Evolutionary conservation across 1,284 basidiomycete genomes (phyloP), one percentile per base, ranked within the genome.

Genomic region (Pyrrhoderma noxium): DNA sequence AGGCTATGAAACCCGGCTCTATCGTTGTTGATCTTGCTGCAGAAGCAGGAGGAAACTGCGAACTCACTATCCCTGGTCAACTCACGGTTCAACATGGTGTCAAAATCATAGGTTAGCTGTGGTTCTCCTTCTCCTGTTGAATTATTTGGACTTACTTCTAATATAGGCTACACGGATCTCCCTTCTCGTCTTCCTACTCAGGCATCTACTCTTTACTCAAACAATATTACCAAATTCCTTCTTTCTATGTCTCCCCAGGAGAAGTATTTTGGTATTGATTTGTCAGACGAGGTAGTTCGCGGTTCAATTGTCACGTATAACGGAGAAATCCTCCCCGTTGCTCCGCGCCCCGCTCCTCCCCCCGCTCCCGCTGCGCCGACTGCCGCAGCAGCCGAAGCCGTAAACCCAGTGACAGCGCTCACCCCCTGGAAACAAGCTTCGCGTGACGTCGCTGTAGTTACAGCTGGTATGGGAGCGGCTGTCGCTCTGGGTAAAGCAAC

Each of bases 161-260:
- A 16, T 14, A 40, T 18, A 89, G 86, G 87, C 41, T 85, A 84
- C 63, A 83, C 85, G 46, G 89, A 92, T 65, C 71, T 92, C 42
- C 85, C 89, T 3, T 90, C 88, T 19, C 78, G 89, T 34, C 70
- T 92, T 37, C 88, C 89, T 9, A 90, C 89, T 0, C 89, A 92
- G 62, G 88, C 87, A 2, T 89, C 87, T 3, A 89, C 87, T 1
- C 71, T 92, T 7, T 92, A 92, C 66, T 92, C 89, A 9, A 92
- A 92, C 67, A 92, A 92, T 63, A 83, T 92, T 60, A 85, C 85
- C 40, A 92, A 92, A 64, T 91, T 92, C 69, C 74, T 92, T 38
- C 72, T 92, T 14, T 89, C 88, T 1, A 79, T 92, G 49, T 63
- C 68, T 1, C 82, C 82, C 8, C 75, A 75, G 42, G 75, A 82